Base-by-base conservation (phyloP, 345 rosid species). In the Lepidium africanum region DNA sequence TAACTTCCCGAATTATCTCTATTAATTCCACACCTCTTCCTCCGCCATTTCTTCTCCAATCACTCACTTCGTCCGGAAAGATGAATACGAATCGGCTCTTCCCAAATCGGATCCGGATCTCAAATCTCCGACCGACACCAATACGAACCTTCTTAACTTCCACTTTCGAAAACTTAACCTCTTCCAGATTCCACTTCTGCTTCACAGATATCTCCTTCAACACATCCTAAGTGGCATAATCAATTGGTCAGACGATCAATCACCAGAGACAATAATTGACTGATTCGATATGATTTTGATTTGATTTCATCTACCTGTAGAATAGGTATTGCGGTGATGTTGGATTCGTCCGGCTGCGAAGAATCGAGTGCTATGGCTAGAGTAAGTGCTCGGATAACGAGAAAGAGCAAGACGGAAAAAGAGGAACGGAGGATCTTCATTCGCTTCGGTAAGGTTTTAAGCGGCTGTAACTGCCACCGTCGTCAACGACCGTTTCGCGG, bases 41-140 rank as follows among this genome's bases (percentile, higher is more conserved):
- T 57, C 70, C 60, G 1, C 74, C 57, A 42, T 58, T 80, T 59
- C 79, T 84, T 50, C 77, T 84, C 90, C 93, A 87, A 30, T 80
- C 70, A 8, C 33, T 54, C 0, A 81, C 78, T 46, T 82, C 85
- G 46, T 87, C 86, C 1, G 91, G 82, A 67, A 81, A 84, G 52
- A 76, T 54, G 59, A 86, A 81, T 69, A 78, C 74, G 48, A 87
- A 51, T 49, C 78, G 56, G 47, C 42, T 74, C 69, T 83, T 87
- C 10, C 87, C 91, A 9, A 83, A 76, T 60, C 83, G 88, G 86
- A 87, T 76, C 79, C 85, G 83, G 69, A 87, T 81, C 71, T 86
- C 91, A 35, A 77, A 79, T 46, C 79, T 82, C 74, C 65, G 86
- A 45, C 81, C 75, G 5, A 16, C 17, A 54, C 88, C 90, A 30